Conservation (phyloP, 768 basidiomycete genomes). For the Paxillus ammoniavirescens region DNA sequence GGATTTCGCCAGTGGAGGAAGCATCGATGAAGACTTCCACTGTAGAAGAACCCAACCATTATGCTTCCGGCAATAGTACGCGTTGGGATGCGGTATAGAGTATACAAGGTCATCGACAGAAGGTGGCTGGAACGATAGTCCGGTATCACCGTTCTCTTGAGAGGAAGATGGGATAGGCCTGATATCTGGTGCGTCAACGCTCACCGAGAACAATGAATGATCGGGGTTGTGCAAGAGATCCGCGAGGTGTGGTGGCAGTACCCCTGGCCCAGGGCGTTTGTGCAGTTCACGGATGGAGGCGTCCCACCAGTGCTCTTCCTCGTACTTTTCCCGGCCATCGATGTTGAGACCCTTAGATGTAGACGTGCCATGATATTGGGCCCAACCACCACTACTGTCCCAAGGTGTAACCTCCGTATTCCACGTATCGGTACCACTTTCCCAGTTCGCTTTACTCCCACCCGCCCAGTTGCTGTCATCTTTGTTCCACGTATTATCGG, state of each 20-base stretch:
- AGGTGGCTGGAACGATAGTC: constrained; percentile 36
- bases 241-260: constrained; percentile 65
- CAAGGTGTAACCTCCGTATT: constrained; percentile 21
- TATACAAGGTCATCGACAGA: constrained; percentile 64
- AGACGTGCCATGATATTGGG: constrained; percentile 15
- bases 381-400: constrained; percentile 26
- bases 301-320: constrained; percentile 76
- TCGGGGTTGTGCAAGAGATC: constrained; percentile 70
- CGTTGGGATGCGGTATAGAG: constrained; percentile 77
- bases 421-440: constrained; percentile 16
- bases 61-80: constrained; percentile 79
- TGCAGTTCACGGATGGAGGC: constrained; percentile 40
- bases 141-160: constrained; percentile 16
- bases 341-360: constrained; percentile 41
- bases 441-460: constrained; percentile 12
- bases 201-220: constrained; percentile 68
- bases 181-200: constrained; percentile 35
- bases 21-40: constrained; percentile 62
- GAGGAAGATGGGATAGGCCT: constrained; percentile 20
- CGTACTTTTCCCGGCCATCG: constrained; percentile 55
- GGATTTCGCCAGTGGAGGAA: constrained; percentile 59
- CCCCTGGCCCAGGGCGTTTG: constrained; percentile 66
- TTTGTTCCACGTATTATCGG: constrained; percentile 17
- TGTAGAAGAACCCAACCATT: constrained; percentile 79
- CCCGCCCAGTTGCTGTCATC: constrained; percentile 15